Conservation (phyloP, 225 moss, liverwort and hornwort species). For the Thuidium tamariscinum region DNA sequence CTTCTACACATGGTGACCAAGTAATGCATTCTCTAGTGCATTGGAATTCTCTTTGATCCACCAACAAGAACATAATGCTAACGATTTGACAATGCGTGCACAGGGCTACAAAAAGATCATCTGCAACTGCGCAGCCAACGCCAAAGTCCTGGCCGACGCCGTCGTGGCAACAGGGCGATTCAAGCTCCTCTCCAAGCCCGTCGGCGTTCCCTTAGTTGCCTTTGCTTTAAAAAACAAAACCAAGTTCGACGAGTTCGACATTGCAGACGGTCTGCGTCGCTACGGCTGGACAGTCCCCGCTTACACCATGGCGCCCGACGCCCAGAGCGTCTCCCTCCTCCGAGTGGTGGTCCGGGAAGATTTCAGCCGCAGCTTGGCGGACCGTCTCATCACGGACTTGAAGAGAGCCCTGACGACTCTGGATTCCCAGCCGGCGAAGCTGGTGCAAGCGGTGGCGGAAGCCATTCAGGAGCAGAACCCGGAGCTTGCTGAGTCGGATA, state of each 20-base stretch:
- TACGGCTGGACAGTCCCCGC: slow-evolving; percentile 87
- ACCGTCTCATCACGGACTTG: slow-evolving; percentile 51
- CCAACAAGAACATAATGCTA: background rate
- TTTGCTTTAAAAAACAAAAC: slow-evolving; percentile 39
- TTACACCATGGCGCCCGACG: slow-evolving; percentile 86
- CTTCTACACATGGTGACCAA: too few species aligned
- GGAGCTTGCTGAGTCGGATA: background rate
- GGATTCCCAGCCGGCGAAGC: slow-evolving; percentile 25
- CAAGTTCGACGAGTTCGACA: slow-evolving; percentile 49
- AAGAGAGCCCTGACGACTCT: slow-evolving; percentile 9
- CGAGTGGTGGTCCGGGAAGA: slow-evolving; percentile 83
- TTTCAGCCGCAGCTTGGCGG: slow-evolving; percentile 60
- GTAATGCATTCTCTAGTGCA: background rate
- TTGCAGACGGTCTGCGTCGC: slow-evolving; percentile 48
- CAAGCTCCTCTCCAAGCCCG: slow-evolving; percentile 48
- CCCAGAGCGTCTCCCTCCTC: slow-evolving; percentile 39
- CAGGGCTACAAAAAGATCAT: slow-evolving; percentile 77
- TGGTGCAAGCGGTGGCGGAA: slow-evolving; percentile 23
- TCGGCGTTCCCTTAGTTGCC: slow-evolving; percentile 70
- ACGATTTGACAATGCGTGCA: background rate
- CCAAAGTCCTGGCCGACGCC: slow-evolving; percentile 25
- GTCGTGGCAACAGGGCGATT: slow-evolving; percentile 39
- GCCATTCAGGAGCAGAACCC: slow-evolving; percentile 8
- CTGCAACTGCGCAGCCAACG: slow-evolving; percentile 42
- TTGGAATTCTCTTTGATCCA: background rate